Evolutionary conservation across 257 asterid genomes (phyloP).

Genomic region (Gardenia jasminoides): DNA sequence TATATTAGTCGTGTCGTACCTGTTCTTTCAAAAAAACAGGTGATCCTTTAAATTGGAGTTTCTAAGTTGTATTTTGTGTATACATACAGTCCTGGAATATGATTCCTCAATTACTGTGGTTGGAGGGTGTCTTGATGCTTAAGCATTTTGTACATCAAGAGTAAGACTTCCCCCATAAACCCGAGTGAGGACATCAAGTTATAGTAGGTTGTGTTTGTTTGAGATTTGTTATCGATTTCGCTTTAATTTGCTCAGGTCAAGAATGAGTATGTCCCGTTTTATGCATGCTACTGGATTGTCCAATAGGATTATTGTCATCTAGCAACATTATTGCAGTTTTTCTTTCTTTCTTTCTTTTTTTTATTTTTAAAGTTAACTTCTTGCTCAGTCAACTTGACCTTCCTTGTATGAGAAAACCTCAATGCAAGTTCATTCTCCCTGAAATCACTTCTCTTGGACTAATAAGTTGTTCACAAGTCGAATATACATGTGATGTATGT

Average conservation of each 20-base stretch:
- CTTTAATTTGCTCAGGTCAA: not conserved
- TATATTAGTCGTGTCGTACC: conserved; percentile 75
- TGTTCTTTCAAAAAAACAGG: conserved; percentile 74
- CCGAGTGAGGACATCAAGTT: not conserved
- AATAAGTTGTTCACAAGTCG: not conserved
- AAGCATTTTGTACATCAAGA: not conserved
- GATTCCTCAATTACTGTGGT: not conserved
- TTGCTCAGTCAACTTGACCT: not conserved
- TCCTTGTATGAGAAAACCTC: not conserved
- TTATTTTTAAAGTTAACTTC: no score
- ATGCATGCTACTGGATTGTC: not conserved
- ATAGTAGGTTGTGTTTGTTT: not conserved
- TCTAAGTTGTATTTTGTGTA: not conserved
- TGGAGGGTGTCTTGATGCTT: not conserved
- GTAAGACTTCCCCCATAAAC: not conserved
- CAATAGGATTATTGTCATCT: not conserved
- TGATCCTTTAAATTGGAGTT: conserved; percentile 33
- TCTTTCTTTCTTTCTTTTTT: no score
- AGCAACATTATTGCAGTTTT: not conserved
- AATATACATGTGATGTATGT: no score
- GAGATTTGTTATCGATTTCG: not conserved
- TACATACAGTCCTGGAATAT: not conserved
- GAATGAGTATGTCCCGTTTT: not conserved
- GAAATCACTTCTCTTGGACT: not conserved
- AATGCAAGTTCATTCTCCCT: not conserved